Base-by-base conservation (phyloP, 2,329 filamentous ascomycete species). In the Cladosporium velox region DNA sequence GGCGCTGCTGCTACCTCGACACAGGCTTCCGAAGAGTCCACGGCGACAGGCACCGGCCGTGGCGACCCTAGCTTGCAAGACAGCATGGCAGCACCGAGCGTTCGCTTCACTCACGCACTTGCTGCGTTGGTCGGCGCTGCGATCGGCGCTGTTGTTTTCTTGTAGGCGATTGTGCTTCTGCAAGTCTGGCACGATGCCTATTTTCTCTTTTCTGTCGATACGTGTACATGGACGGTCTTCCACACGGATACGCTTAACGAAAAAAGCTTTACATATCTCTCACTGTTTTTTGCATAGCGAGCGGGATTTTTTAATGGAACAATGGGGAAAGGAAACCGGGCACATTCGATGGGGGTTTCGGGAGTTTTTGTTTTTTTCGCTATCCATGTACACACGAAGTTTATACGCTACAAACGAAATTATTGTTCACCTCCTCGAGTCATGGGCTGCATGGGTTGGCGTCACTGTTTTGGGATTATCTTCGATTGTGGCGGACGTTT, bases 31-130 rank as follows among this genome's bases (percentile, higher is more conserved):
- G 66, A 67, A 14, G 60, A 58, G 24, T 68, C 66, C 7, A 64
- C 69, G 10, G 64, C 67, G 8, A 61, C 61, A 26, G 30, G 64
- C 55, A 21, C 24, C 11, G 57, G 63, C 8, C 12, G 15, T 5
- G 62, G 62, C 11, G 70, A 69, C 41, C 79, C 80, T 0, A 73
- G 75, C 4, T 71, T 82, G 59, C 80, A 82, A 70, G 77, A 74
- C 7, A 74, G 75, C 52, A 73, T 76, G 14, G 79, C 77, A 15
- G 68, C 66, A 5, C 69, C 70, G 47, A 68, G 70, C 24, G 65
- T 72, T 35, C 69, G 73, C 32, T 70, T 70, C 44, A 70, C 69
- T 6, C 71, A 72, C 30, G 77, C 73, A 49, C 64, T 76, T 7
- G 75, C 76, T 2, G 69, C 72, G 12, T 38, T 78, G 24, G 67